Evolutionary conservation across 257 asterid genomes (phyloP).

Genomic region (Scutellaria barbata): DNA sequence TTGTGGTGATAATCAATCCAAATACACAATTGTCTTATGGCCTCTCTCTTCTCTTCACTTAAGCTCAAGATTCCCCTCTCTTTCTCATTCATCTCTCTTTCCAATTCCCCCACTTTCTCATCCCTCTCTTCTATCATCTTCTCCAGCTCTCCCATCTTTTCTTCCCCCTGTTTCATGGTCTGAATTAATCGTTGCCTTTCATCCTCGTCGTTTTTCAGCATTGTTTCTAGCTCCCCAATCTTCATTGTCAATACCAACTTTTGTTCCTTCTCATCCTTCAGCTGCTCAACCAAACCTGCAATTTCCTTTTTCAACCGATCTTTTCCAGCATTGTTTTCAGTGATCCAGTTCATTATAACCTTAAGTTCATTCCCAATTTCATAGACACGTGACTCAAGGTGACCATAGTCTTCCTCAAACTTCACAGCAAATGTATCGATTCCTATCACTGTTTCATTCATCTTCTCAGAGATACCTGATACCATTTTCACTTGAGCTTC

Average conservation of each 20-base stretch:
- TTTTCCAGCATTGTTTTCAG: slow-evolving; percentile 54
- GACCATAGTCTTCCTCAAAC: slow-evolving; percentile 87
- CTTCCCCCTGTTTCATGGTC: slow-evolving; percentile 42
- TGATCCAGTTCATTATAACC: slow-evolving; percentile 59
- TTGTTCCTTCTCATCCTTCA: slow-evolving; percentile 49
- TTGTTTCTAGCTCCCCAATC: slow-evolving; percentile 44
- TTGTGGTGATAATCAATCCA: slow-evolving; percentile 70
- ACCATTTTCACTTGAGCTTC: slow-evolving; percentile 53
- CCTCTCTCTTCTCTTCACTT: slow-evolving; percentile 76
- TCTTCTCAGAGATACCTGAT: slow-evolving; percentile 57
- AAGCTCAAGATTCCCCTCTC: slow-evolving; percentile 60
- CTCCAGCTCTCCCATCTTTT: slow-evolving; percentile 50
- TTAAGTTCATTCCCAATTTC: slow-evolving; percentile 70
- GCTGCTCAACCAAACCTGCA: slow-evolving; percentile 43
- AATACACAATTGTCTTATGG: slow-evolving; percentile 72
- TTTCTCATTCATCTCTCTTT: slow-evolving; percentile 55
- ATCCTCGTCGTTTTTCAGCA: slow-evolving; percentile 44
- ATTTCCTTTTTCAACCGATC: slow-evolving; percentile 53
- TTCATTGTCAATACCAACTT: slow-evolving; percentile 38
- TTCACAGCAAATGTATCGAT: slow-evolving; percentile 67
- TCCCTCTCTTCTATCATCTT: slow-evolving; percentile 51
- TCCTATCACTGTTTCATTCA: slow-evolving; percentile 45
- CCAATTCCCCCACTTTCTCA: slow-evolving; percentile 49
- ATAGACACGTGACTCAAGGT: slow-evolving; percentile 75
- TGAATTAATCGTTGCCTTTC: slow-evolving; percentile 49